Conservation (phyloP, 179 eudicot species). For the Spinacia oleracea region DNA sequence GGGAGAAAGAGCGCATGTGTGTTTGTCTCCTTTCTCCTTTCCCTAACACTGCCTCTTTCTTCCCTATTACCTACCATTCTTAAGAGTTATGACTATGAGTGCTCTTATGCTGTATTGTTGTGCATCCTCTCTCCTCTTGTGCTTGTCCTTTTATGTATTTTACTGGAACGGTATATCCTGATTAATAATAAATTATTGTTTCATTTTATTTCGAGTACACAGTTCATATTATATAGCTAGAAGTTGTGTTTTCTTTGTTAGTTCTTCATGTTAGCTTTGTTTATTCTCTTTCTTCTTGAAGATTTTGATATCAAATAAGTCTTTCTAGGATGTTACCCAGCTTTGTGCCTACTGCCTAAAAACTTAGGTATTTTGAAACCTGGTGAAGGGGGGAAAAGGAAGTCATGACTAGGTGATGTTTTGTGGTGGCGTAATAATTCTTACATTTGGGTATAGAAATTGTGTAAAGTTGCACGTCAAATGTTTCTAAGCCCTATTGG, state of each 20-base stretch:
- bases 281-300: neutral
- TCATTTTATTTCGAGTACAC: neutral
- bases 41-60: conserved; percentile 94
- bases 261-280: neutral
- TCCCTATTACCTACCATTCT: conserved; percentile 52
- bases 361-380: neutral
- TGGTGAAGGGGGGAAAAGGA: too few species aligned
- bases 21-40: conserved; percentile 99
- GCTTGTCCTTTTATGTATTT: neutral
- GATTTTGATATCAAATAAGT: neutral
- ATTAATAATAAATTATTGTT: neutral
- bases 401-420: neutral
- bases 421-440: neutral
- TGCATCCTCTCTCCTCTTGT: conserved; percentile 12
- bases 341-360: neutral
- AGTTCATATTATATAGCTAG: neutral
- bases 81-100: conserved; percentile 39
- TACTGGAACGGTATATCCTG: neutral
- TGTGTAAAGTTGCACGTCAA: neutral
- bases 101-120: conserved; percentile 18
- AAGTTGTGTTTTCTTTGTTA: neutral
- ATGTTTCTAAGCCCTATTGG: neutral
- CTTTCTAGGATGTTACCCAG: neutral
- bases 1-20: conserved; percentile 98
- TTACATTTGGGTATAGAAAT: neutral